A percentile compares a stretch with the other conserved stretches of the same genome.
These are phyloP conservation scores for Ascochyta koolunga DNA, from an alignment of 2,329 filamentous ascomycete genomes.

Conservation along the genomic window DNA sequence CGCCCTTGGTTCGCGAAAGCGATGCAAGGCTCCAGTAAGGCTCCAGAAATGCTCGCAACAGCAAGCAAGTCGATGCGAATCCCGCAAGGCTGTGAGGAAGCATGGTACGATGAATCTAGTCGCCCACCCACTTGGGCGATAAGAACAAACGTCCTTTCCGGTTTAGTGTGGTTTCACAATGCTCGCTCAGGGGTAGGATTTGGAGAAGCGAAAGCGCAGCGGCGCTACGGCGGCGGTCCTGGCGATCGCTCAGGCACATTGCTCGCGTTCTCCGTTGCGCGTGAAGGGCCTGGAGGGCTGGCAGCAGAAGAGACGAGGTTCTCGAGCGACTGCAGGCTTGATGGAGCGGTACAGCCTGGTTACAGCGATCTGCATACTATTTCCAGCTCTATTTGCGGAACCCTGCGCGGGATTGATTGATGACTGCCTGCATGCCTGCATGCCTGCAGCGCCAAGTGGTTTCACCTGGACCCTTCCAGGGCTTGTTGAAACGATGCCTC, in stretches of 20 bases:
- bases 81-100: constrained; percentile 15
- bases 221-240: constrained; percentile 35
- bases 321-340: constrained; percentile 4
- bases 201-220: constrained; percentile 29
- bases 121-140: constrained; percentile 35
- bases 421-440: constrained; percentile 46
- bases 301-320: constrained; percentile 4
- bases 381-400: constrained; percentile 41
- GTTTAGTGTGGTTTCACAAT: constrained; percentile 38
- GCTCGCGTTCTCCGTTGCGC: constrained; percentile 17
- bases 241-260: constrained; percentile 34
- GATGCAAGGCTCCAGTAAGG: constrained; percentile 18
- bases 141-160: constrained; percentile 28
- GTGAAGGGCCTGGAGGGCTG: constrained; percentile 14
- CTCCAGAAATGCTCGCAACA: constrained; percentile 26
- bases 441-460: constrained; percentile 46
- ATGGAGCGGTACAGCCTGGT: constrained; percentile 21
- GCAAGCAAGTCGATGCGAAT: constrained; percentile 29
- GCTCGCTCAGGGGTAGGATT: constrained; percentile 21
- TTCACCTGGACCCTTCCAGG: constrained; percentile 33
- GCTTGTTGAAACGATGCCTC: constrained; percentile 42
- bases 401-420: constrained; percentile 36
- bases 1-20: constrained; percentile 17
- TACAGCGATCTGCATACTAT: constrained; percentile 34
- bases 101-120: constrained; percentile 27